Evolutionary conservation across 2,329 filamentous ascomycete species (phyloP).

Genomic region (Fusarium domesticum): DNA sequence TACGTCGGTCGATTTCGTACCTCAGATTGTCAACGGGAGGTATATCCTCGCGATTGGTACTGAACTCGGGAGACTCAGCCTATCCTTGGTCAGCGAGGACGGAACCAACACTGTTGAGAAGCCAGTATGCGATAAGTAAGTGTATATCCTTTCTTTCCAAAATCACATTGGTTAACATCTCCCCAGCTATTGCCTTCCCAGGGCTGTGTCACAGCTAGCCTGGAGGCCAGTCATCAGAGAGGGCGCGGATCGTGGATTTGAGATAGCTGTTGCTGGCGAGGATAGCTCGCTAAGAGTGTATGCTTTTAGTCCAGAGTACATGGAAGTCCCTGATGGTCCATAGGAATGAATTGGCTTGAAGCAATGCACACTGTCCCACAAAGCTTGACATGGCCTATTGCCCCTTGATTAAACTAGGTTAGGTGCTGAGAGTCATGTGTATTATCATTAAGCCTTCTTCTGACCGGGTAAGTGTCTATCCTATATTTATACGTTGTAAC

Average conservation of each 20-base stretch:
- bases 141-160: slow-evolving; percentile 2
- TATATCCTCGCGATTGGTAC: slow-evolving; percentile 55
- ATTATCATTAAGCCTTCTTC: slow-evolving; percentile 25
- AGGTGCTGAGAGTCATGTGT: slow-evolving; percentile 3
- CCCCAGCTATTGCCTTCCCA: slow-evolving; percentile 49
- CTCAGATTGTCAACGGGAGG: slow-evolving; percentile 30
- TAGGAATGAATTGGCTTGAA: slow-evolving; percentile 13
- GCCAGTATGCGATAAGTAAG: slow-evolving; percentile 40
- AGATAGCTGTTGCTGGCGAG: slow-evolving; percentile 57
- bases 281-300: slow-evolving; percentile 61
- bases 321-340: slow-evolving; percentile 17
- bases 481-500: slow-evolving; percentile 20
- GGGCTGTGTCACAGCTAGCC: slow-evolving; percentile 62
- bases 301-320: slow-evolving; percentile 36
- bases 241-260: slow-evolving; percentile 29
- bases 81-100: slow-evolving; percentile 41
- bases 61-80: slow-evolving; percentile 49
- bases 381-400: too few species aligned
- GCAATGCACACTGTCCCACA: background rate
- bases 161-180: background rate
- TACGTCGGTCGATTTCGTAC: slow-evolving; percentile 68
- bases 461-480: slow-evolving; percentile 15
- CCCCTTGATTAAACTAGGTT: too few species aligned
- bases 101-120: slow-evolving; percentile 39
- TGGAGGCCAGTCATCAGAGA: slow-evolving; percentile 57